Evolutionary conservation across 2,329 filamentous ascomycete species (phyloP), one percentile per base, ranked within the genome.

Genomic region (Phaeosphaeriaceae sp.): DNA sequence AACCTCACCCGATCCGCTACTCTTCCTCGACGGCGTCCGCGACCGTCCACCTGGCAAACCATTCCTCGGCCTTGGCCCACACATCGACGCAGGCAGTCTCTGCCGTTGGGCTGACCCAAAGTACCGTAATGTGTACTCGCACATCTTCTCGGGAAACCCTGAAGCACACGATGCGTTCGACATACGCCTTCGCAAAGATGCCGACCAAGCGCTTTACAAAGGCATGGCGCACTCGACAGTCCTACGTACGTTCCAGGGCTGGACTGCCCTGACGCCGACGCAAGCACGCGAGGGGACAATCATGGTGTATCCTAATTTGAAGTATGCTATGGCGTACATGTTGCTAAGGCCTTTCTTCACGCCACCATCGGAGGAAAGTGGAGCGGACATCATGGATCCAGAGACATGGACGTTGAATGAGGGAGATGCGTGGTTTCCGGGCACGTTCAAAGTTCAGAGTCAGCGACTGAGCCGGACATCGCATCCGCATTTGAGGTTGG

Each of bases 31-130:
- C 53, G 78, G 68, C 4, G 61, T 78, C 2, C 77, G 80, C 15
- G 76, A 78, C 55, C 73, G 80, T 10, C 71, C 77, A 3, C 77
- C 78, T 5, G 70, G 74, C 21, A 72, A 78, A 28, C 61, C 66
- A 0, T 82, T 82, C 58, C 72, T 74, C 9, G 78, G 80, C 7
- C 70, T 82, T 0, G 79, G 80, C 1, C 80, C 80, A 23, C 80
- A 82, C 55, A 80, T 82, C 44, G 80, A 82, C 60, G 80, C 78
- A 1, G 79, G 80, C 21, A 79, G 77, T 57, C 69, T 82, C 26
- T 77, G 71, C 54, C 78, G 80, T 15, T 82, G 80, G 80, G 79
- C 77, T 3, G 78, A 81, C 35, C 66, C 71, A 1, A 61, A 66
- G 1, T 82, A 82, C 54, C 74, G 76, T 35, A 67, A 72, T 17